Evolutionary conservation across 2,329 filamentous ascomycete species (phyloP).

Genomic region (Ciborinia camelliae): DNA sequence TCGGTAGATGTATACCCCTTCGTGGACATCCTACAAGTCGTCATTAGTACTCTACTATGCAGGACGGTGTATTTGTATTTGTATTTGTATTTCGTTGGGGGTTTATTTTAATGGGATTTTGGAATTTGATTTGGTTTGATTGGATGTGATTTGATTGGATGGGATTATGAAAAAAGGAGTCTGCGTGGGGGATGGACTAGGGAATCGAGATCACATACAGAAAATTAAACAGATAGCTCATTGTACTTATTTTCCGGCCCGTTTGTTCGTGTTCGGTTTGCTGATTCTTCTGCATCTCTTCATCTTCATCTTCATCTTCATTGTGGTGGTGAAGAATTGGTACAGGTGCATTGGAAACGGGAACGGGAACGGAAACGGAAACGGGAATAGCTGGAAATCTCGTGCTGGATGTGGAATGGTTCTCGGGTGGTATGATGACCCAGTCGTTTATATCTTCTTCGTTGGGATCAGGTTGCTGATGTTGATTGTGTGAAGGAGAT

Average conservation of each 20-base stretch:
- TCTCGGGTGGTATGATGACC: background rate
- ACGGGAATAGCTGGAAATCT: too few relatives aligned
- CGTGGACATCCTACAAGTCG: background rate
- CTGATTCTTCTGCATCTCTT: background rate
- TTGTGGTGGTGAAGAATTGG: background rate
- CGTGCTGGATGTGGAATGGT: too few relatives aligned
- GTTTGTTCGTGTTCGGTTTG: too few relatives aligned
- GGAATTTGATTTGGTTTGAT: too few relatives aligned
- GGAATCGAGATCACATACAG: background rate
- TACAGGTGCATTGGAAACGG: too few relatives aligned
- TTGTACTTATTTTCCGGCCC: background rate
- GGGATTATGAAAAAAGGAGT: too few relatives aligned
- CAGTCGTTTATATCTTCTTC: background rate
- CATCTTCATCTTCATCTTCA: background rate
- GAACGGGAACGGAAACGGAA: background rate
- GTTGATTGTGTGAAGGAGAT: background rate
- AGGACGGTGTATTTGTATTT: too few relatives aligned
- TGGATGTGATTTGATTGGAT: too few relatives aligned
- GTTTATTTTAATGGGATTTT: too few relatives aligned
- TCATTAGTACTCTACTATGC: too few relatives aligned
- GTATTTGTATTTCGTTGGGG: too few relatives aligned
- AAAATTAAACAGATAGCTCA: background rate
- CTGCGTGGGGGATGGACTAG: too few relatives aligned
- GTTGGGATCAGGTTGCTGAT: background rate
- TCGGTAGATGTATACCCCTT: background rate